These are phyloP conservation scores for Daldinia childiae DNA, from an alignment of 495 filamentous ascomycete genomes.

Conservation along the genomic window DNA sequence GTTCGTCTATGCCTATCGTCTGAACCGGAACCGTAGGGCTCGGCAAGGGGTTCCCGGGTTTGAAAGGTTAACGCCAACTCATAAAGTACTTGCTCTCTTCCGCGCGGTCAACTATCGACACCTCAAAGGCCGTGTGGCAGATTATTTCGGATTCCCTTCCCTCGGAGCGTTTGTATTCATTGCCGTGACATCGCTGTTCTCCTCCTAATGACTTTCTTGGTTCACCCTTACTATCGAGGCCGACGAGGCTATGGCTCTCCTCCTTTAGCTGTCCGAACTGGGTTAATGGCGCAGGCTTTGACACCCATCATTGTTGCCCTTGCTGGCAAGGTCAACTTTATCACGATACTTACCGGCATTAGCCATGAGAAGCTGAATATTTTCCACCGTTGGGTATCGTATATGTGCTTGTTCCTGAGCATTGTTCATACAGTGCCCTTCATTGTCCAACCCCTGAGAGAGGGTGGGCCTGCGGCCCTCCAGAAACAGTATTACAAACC, in stretches of 20 bases:
- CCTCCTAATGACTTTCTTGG: conserved; percentile 45
- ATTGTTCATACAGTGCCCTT: conserved; percentile 66
- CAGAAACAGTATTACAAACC: conserved; percentile 45
- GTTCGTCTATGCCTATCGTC: conserved; percentile 33
- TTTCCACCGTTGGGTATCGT: conserved; percentile 63
- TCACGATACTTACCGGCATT: conserved; percentile 63
- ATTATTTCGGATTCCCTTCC: conserved; percentile 45
- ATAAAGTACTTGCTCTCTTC: conserved; percentile 36
- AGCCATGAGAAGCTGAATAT: conserved; percentile 65
- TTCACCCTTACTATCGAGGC: conserved; percentile 50
- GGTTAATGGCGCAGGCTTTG: conserved; percentile 60
- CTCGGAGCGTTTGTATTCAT: conserved; percentile 39
- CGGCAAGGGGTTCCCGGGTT: not conserved
- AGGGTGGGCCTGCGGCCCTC: conserved; percentile 39
- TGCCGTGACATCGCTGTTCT: conserved; percentile 36
- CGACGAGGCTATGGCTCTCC: conserved; percentile 53
- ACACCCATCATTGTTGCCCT: conserved; percentile 62
- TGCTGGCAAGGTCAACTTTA: conserved; percentile 51
- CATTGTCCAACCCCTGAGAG: conserved; percentile 48
- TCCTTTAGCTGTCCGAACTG: conserved; percentile 61
- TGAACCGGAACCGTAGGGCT: conserved; percentile 26
- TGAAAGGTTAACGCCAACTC: conserved; percentile 4
- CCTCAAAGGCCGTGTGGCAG: conserved; percentile 32
- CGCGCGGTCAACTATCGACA: conserved; percentile 48
- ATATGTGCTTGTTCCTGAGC: conserved; percentile 61